Percentiles rank a stretch among this genome's conserved stretches.
Evolutionary conservation across 345 rosid genomes (phyloP).

Genomic region (Pelargonium nanum): DNA sequence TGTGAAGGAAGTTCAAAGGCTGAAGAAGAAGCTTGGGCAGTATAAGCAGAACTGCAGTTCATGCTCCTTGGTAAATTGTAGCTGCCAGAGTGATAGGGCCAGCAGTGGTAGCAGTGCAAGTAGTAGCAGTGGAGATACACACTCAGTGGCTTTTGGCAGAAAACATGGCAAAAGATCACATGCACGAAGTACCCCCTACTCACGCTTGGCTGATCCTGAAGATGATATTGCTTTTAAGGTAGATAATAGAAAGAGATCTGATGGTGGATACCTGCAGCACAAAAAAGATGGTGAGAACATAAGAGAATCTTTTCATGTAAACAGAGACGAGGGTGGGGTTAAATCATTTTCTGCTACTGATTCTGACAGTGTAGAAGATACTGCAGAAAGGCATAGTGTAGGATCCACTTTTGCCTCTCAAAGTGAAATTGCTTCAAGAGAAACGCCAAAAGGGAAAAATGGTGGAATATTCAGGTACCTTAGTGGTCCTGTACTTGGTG

Average conservation of each 20-base stretch:
- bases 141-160: slow-evolving; percentile 31
- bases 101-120: slow-evolving; percentile 95
- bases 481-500: slow-evolving; percentile 29
- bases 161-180: slow-evolving; percentile 46
- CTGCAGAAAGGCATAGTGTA: slow-evolving; percentile 11
- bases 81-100: slow-evolving; percentile 85
- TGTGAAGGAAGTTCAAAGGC: slow-evolving; percentile 75
- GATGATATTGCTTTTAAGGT: slow-evolving; percentile 20
- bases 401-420: slow-evolving; percentile 15
- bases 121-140: slow-evolving; percentile 50
- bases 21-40: slow-evolving; percentile 61
- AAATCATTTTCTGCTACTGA: slow-evolving; percentile 11
- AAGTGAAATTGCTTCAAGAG: slow-evolving; percentile 21
- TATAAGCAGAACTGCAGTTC: slow-evolving; percentile 53
- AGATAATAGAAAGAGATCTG: slow-evolving; percentile 15
- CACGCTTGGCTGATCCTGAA: slow-evolving; percentile 22
- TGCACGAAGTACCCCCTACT: slow-evolving; percentile 24
- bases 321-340: slow-evolving; percentile 7
- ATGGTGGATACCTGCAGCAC: slow-evolving; percentile 6
- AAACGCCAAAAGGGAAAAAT: slow-evolving; percentile 21
- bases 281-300: slow-evolving; percentile 17
- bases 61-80: slow-evolving; percentile 84
- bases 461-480: slow-evolving; percentile 89
- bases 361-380: slow-evolving; percentile 9
- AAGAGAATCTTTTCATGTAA: slow-evolving; percentile 9